These are phyloP conservation scores for Pichiaceae sp. DNA, from an alignment of 1,139 yeast genomes.

Conservation along the genomic window DNA sequence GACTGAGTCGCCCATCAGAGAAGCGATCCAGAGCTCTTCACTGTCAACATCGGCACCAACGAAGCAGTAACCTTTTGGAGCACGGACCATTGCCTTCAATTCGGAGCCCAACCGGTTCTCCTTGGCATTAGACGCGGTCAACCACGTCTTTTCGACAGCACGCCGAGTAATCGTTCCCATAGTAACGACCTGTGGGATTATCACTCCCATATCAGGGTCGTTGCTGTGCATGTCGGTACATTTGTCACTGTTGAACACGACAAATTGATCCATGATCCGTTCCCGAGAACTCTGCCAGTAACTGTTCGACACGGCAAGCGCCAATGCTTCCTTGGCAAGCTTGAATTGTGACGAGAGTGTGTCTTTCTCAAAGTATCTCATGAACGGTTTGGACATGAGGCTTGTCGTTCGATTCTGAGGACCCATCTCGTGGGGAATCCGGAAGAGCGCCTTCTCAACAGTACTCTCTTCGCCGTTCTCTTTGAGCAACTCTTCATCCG, in stretches of 20 bases:
- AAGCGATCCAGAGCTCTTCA: constrained; percentile 97
- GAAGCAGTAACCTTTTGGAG: constrained; percentile 84
- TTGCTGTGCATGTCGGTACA: neutral
- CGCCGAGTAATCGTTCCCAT: constrained; percentile 97
- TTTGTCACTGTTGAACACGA: constrained; percentile 40
- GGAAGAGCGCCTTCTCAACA: constrained; percentile 32
- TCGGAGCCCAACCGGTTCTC: constrained; percentile 84
- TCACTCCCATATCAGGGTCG: constrained; percentile 48
- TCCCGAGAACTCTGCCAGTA: constrained; percentile 93
- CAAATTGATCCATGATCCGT: constrained; percentile 78
- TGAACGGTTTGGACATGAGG: constrained; percentile 72
- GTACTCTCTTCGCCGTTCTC: constrained; percentile 14
- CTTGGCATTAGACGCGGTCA: constrained; percentile 94
- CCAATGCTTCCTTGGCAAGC: constrained; percentile 69
- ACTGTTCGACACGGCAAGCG: constrained; percentile 69
- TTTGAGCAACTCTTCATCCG: constrained; percentile 16
- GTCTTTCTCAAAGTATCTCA: constrained; percentile 67
- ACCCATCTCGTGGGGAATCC: constrained; percentile 91
- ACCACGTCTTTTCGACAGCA: constrained; percentile 96
- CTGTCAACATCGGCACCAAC: constrained; percentile 99
- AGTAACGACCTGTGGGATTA: constrained; percentile 73
- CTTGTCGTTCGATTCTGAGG: constrained; percentile 65
- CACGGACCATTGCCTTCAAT: constrained; percentile 73
- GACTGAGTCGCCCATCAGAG: constrained; percentile 85
- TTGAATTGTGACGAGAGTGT: constrained; percentile 62